Base-by-base conservation (phyloP, 2,329 filamentous ascomycete species). In the Ascochyta lentis region DNA sequence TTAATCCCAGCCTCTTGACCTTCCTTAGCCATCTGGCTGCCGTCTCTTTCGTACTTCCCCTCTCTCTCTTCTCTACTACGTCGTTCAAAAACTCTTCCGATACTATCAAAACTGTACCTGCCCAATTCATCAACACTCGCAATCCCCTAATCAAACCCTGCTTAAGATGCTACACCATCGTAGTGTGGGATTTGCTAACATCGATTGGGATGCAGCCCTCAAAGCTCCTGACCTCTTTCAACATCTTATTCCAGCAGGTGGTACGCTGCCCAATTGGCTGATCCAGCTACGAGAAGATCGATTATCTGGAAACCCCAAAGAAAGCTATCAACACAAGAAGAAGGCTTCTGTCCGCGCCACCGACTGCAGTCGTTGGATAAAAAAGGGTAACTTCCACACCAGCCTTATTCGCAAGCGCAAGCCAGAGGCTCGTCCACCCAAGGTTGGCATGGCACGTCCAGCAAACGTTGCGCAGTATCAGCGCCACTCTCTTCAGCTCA, bases 401-500 rank as follows among this genome's bases (percentile, higher is more conserved):
- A n/a, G 41, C 39, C 35, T 56, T 13, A 46, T 63, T 29, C 56
- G 56, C 51, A 64, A 63, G 58, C 58, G 54, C n/a, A 55, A 53
- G 16, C 41, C 38, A 15, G 58, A 58, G 33, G 44, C 41, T 40
- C 61, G 49, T 44, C 26, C 51, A 42, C 22, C 39, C 26, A 49
- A 26, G 27, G 40, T 43, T 51, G 68, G 19, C 34, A 71, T 67
- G 64, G 58, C 63, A 57, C 58, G 62, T n/a, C 57, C 67, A 27
- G 43, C 57, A 5, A 65, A 59, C 6, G 44, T 61, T 5, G 63
- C 62, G 42, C 91, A 96, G 70, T 84, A 90, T 27, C 86, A 91
- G 61, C 93, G 91, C 19, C 92, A 96, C 76, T 93, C 92, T 72
- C 79, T 96, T 22, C 84, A 96, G 3, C 81, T 96, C 2, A 87